Conservation (phyloP, 768 basidiomycete genomes). For the Ramaria sp. region DNA sequence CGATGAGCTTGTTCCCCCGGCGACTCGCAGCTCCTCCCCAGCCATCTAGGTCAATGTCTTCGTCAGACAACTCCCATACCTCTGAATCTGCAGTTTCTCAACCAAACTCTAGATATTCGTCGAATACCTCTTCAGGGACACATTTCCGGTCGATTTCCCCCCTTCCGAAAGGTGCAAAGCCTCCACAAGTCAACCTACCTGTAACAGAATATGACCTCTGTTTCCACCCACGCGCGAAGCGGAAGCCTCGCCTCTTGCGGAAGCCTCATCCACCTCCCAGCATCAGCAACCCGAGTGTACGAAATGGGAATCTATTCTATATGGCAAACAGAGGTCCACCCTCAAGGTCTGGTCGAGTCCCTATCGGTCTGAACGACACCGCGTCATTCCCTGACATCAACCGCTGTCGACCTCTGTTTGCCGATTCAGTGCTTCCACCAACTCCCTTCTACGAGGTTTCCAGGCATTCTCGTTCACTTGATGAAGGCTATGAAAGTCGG, state of each 20-base stretch:
- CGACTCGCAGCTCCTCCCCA: neutral
- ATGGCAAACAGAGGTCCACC: neutral
- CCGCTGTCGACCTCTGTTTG: neutral
- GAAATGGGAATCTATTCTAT: neutral
- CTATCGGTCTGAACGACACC: neutral
- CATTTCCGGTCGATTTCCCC: neutral
- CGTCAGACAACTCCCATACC: neutral
- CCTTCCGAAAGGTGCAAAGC: neutral
- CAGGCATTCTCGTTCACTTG: neutral
- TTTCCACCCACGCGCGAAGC: neutral
- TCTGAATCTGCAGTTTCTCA: neutral
- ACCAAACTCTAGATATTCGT: neutral
- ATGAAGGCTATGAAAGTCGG: neutral
- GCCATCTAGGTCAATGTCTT: neutral
- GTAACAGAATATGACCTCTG: neutral
- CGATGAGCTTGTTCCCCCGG: neutral
- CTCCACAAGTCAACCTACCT: neutral
- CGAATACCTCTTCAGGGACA: neutral
- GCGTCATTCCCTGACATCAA: neutral
- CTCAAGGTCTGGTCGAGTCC: neutral
- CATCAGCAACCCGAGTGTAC: neutral
- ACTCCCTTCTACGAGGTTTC: neutral
- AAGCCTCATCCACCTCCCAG: neutral
- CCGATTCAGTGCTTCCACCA: neutral
- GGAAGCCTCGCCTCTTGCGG: neutral